These are phyloP conservation scores for Colletotrichum sp. DNA, from an alignment of 2,329 filamentous ascomycete species.

Conservation along the genomic window DNA sequence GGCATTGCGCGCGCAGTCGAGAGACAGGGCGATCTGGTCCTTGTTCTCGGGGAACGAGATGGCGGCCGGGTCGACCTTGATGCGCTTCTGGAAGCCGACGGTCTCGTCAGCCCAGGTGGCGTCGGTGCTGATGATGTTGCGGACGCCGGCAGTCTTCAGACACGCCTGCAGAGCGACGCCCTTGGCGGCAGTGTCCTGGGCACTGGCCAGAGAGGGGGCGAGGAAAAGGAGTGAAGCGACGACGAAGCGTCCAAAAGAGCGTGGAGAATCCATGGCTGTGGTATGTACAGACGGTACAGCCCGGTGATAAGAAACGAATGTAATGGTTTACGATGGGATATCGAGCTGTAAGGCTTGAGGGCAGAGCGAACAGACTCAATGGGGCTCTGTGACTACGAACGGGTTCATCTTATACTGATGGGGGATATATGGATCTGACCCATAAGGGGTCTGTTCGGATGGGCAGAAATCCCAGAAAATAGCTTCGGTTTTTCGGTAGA, in stretches of 20 bases:
- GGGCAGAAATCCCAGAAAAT: not conserved
- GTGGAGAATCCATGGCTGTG: conserved; percentile 18
- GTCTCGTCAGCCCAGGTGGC: conserved; percentile 12
- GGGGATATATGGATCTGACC: not conserved
- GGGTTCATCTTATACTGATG: conserved; percentile 13
- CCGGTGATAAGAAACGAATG: not conserved
- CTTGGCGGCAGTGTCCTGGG: conserved; percentile 9
- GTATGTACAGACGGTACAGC: not conserved
- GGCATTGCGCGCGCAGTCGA: conserved; percentile 20
- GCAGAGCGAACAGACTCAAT: not conserved
- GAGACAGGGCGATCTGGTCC: conserved; percentile 17
- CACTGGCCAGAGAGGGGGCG: conserved; percentile 8
- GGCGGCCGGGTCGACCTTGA: conserved; percentile 19
- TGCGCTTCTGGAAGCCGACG: conserved; percentile 19
- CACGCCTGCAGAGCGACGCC: conserved; percentile 15
- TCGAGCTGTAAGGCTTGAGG: not conserved
- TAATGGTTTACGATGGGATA: not conserved
- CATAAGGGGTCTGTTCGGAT: not conserved
- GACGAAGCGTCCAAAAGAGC: conserved; percentile 20
- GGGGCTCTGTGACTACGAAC: not conserved
- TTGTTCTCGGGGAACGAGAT: conserved; percentile 21
- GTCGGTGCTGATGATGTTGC: conserved; percentile 19
- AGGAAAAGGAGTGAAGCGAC: conserved; percentile 19
- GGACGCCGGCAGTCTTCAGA: conserved; percentile 17
- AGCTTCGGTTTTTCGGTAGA: not conserved